Evolutionary conservation across 805 yeast species (phyloP), one percentile per base, ranked within the genome.

Genomic region (Saturnispora sekii): DNA sequence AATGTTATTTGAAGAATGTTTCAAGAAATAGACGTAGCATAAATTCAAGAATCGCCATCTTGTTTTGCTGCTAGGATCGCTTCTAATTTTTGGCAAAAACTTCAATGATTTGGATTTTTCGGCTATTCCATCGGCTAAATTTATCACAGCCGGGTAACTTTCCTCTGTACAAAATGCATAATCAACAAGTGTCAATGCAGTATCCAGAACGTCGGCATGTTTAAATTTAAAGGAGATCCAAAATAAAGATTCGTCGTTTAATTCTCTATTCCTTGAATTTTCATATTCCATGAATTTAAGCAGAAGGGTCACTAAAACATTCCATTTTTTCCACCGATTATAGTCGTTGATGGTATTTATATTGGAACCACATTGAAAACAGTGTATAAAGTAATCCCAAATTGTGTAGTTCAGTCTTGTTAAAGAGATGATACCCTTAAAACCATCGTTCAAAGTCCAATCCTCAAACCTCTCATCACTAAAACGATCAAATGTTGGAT

Each of bases 311-410:
- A 16, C 14, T 9, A 38, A 38, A 12, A 38, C 33, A 14, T 38
- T 38, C 41, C 41, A 38, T 15, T 38, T 38, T 14, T 33, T 38
- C 15, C 18, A 29, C 12, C 28, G 30, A 30, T 38, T 38, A 15
- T 38, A 38, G 15, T 38, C 34, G 11, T 15, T 38, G 12, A 29
- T 28, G n/a, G 34, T 15, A 1, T 9, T 10, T 16, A 29, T 30
- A 15, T 18, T 8, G 10, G 41, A 28, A 12, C 33, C 41, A 14
- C 47, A 46, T 32, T 46, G 43, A 16, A 43, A 46, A 5, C 38
- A 14, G 32, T 42, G 40, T 10, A 43, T 32, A 17, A 38, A 46
- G 32, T 43, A 46, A 26, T 30, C 40, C 49, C 49, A 46, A 11
- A 38, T 29, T 14, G 28, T 35, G 14, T 41, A 15, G 8, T 35